A percentile compares a stretch with the other conserved stretches of the same genome.
Evolutionary conservation across 2,329 filamentous ascomycete genomes (phyloP).

Genomic region (Diaporthe sp.): DNA sequence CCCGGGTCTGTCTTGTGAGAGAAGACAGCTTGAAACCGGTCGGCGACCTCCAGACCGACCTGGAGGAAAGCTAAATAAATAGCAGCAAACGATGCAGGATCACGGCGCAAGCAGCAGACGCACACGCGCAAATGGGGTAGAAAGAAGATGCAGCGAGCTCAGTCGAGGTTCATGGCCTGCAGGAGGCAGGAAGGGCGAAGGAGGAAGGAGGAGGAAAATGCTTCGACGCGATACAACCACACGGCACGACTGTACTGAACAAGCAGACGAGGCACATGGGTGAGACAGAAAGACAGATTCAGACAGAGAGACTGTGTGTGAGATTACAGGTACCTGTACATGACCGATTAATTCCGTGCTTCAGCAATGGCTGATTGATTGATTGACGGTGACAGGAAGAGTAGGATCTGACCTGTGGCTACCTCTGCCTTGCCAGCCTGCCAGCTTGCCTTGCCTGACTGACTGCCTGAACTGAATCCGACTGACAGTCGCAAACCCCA

Average conservation of each 20-base stretch:
- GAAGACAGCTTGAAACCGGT: constrained; percentile 15
- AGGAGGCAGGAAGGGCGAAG: background rate
- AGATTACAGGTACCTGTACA: background rate
- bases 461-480: background rate
- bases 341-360: background rate
- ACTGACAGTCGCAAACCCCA: constrained; percentile 6
- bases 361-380: background rate
- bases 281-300: background rate
- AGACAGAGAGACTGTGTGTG: background rate
- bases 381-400: background rate
- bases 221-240: constrained; percentile 8
- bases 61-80: constrained; percentile 26
- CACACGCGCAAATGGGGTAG: background rate
- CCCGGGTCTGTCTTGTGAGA: constrained; percentile 15
- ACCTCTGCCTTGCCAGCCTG: no score
- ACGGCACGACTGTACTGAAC: background rate
- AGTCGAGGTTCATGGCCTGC: background rate
- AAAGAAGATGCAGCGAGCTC: background rate
- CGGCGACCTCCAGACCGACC: constrained; percentile 22
- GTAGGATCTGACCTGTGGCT: background rate
- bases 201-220: background rate
- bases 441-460: no score
- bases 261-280: background rate
- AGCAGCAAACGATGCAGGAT: constrained; percentile 17
- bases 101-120: background rate